phyloP scores from a whole-genome alignment of 768 basidiomycete genomes.

The Kondoa malvinella region DNA sequence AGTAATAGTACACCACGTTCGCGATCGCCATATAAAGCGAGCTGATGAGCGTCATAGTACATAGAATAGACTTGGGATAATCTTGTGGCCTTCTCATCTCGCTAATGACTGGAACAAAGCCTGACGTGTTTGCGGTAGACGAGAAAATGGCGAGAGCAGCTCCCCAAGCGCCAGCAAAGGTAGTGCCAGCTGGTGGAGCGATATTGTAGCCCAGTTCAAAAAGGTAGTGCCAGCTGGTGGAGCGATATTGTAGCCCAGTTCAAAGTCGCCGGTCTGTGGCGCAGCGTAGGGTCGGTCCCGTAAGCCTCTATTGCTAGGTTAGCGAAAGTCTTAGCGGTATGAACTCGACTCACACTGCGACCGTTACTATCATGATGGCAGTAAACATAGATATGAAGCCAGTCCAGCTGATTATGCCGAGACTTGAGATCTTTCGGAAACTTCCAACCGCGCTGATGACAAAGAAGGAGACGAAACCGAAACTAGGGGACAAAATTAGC shows the following conservation, averaged over 20 bases:
- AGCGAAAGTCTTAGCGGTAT: neutral
- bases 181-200: slow-evolving; percentile 19
- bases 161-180: slow-evolving; percentile 22
- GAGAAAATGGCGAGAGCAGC: slow-evolving; percentile 1
- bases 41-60: slow-evolving; percentile 27
- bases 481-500: no score
- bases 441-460: neutral
- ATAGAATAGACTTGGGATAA: slow-evolving; percentile 29
- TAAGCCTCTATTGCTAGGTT: neutral
- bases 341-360: no score
- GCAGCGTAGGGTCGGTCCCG: slow-evolving; percentile 11
- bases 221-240: neutral
- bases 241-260: neutral
- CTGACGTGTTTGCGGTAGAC: slow-evolving; percentile 3
- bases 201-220: slow-evolving; percentile 1
- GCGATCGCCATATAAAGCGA: slow-evolving; percentile 24
- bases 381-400: slow-evolving; percentile 10
- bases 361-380: slow-evolving; percentile 22
- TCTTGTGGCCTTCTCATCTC: slow-evolving; percentile 23
- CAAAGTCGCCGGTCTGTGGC: slow-evolving; percentile 4
- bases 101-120: slow-evolving; percentile 2
- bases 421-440: neutral
- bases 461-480: neutral
- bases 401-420: slow-evolving; percentile 9
- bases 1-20: slow-evolving; percentile 26